phyloP scores from a whole-genome alignment of 495 filamentous ascomycete species.

The Wilcoxina mikolae region DNA sequence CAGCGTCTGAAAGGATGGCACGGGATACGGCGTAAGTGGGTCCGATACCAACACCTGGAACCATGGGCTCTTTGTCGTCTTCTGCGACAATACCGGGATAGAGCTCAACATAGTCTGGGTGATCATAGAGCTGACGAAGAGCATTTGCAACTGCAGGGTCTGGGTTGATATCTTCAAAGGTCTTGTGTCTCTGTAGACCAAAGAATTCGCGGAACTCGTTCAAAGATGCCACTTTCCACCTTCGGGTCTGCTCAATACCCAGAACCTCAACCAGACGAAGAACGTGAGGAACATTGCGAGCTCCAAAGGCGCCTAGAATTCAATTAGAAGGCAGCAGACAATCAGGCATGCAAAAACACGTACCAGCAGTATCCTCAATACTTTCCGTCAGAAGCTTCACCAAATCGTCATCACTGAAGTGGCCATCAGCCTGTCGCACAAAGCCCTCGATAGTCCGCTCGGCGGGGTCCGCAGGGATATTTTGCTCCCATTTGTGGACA shows the following conservation, averaged over 20 bases:
- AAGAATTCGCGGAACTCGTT: slow-evolving; percentile 84
- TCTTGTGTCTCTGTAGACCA: slow-evolving; percentile 54
- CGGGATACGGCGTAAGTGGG: slow-evolving; percentile 72
- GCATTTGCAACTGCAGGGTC: slow-evolving; percentile 58
- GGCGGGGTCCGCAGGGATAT: slow-evolving; percentile 45
- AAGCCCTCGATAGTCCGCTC: slow-evolving; percentile 51
- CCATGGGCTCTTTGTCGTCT: slow-evolving; percentile 56
- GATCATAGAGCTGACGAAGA: slow-evolving; percentile 61
- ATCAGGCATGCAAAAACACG: too few species aligned
- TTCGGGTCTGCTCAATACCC: slow-evolving; percentile 68
- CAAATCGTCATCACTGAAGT: slow-evolving; percentile 51
- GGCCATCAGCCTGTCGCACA: slow-evolving; percentile 44
- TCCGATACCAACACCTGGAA: slow-evolving; percentile 65
- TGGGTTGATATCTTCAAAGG: slow-evolving; percentile 73
- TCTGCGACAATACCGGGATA: slow-evolving; percentile 75
- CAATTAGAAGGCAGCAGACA: too few species aligned
- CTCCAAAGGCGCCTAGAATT: slow-evolving; percentile 56
- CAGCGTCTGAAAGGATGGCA: slow-evolving; percentile 73
- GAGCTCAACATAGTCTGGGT: slow-evolving; percentile 65
- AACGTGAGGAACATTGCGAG: slow-evolving; percentile 55
- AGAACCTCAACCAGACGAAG: slow-evolving; percentile 68
- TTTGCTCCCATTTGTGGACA: slow-evolving; percentile 44
- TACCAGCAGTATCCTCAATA: slow-evolving; percentile 49
- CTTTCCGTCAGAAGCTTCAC: slow-evolving; percentile 50
- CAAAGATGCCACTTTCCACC: slow-evolving; percentile 67